These are phyloP conservation scores for Orbilia brochopaga DNA, from an alignment of 2,329 filamentous ascomycete species.

Conservation along the genomic window DNA sequence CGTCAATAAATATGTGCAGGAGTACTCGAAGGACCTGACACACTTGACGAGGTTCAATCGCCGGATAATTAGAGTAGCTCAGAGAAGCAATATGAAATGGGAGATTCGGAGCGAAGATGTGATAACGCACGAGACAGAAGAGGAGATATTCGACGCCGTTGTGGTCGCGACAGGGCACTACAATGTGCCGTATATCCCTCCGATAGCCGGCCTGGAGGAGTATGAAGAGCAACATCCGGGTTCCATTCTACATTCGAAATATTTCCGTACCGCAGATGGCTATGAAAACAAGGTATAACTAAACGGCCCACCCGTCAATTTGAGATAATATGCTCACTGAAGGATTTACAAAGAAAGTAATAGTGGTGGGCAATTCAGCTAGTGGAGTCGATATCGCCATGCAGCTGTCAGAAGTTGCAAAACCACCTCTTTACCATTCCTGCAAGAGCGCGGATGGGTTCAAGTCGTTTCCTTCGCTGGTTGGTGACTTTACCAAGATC, in stretches of 20 bases:
- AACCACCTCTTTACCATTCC: slow-evolving; percentile 69
- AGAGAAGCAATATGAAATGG: slow-evolving; percentile 18
- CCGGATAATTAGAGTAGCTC: slow-evolving; percentile 31
- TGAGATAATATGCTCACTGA: not conserved
- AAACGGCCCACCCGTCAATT: not conserved
- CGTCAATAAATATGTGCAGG: slow-evolving; percentile 73
- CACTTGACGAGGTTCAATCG: slow-evolving; percentile 50
- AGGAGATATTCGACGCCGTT: slow-evolving; percentile 70
- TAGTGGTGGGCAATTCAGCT: slow-evolving; percentile 83
- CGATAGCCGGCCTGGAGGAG: slow-evolving; percentile 65
- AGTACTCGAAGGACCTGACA: slow-evolving; percentile 50
- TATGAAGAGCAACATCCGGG: slow-evolving; percentile 69
- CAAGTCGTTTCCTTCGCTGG: slow-evolving; percentile 56
- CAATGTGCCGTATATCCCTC: slow-evolving; percentile 70
- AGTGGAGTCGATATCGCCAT: slow-evolving; percentile 82
- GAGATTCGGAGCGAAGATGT: slow-evolving; percentile 30
- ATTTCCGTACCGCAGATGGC: slow-evolving; percentile 70
- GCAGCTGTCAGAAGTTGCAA: slow-evolving; percentile 71
- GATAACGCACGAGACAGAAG: slow-evolving; percentile 16
- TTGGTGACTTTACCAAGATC: slow-evolving; percentile 64
- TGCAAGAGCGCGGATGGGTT: slow-evolving; percentile 62
- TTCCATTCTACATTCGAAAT: slow-evolving; percentile 76
- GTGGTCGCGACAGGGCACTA: slow-evolving; percentile 79
- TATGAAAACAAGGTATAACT: slow-evolving; percentile 67
- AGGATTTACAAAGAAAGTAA: slow-evolving; percentile 64